Evolutionary conservation across 2,329 filamentous ascomycete species (phyloP).

Genomic region (Aspergillus sclerotialis): DNA sequence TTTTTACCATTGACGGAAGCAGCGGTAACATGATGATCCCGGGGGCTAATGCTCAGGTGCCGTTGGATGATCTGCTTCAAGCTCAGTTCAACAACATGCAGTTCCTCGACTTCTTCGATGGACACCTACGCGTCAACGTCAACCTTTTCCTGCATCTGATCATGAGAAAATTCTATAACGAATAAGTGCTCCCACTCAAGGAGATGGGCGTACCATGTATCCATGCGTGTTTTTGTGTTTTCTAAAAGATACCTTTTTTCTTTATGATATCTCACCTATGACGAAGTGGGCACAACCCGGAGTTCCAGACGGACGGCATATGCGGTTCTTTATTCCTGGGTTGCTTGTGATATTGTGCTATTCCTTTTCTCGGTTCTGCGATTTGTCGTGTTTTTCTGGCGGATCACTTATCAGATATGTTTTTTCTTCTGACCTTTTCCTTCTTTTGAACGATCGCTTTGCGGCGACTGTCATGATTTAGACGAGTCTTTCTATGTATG

Average conservation of each 20-base stretch:
- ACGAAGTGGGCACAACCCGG: constrained; percentile 6
- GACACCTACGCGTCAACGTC: constrained; percentile 82
- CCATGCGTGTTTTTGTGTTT: constrained; percentile 3
- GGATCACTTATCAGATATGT: no score
- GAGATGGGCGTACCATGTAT: neutral
- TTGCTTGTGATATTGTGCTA: neutral
- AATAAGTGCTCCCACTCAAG: constrained; percentile 21
- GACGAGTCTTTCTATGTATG: constrained; percentile 17
- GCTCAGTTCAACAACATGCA: constrained; percentile 96
- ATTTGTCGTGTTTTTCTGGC: neutral
- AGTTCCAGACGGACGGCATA: no score
- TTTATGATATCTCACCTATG: constrained; percentile 8
- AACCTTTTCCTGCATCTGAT: constrained; percentile 93
- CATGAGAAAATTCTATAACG: constrained; percentile 94
- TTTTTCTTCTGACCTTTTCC: constrained; percentile 1
- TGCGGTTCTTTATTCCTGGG: no score
- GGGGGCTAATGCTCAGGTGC: constrained; percentile 78
- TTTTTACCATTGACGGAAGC: constrained; percentile 87
- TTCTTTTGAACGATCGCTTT: constrained; percentile 1
- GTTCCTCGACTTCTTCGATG: constrained; percentile 92
- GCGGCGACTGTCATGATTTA: constrained; percentile 6
- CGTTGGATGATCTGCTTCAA: constrained; percentile 88
- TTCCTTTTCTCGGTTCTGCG: neutral
- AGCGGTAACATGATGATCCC: constrained; percentile 93
- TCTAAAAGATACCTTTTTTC: constrained; percentile 5